Conservation (phyloP, 768 basidiomycete species). For the Auricularia heimuer region DNA sequence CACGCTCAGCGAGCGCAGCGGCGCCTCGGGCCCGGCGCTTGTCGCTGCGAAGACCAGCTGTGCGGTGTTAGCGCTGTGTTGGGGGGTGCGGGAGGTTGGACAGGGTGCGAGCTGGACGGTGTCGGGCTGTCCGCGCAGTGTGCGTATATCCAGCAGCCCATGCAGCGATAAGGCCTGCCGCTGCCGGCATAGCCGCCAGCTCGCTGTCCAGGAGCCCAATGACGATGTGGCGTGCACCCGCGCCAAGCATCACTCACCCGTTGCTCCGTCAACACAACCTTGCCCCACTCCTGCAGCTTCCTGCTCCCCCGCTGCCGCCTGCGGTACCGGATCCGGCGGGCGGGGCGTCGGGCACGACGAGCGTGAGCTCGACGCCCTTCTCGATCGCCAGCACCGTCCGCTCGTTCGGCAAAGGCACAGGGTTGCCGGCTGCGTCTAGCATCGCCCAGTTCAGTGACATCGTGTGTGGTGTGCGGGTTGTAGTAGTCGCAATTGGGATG, state of each 20-base stretch:
- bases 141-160: too few relatives aligned
- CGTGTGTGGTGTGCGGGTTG: neutral
- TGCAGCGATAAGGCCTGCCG: too few relatives aligned
- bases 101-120: too few relatives aligned
- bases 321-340: constrained; percentile 32
- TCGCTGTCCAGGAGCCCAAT: neutral
- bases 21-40: constrained; percentile 11
- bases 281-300: constrained; percentile 51
- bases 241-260: constrained; percentile 36
- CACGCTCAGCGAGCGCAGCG: constrained; percentile 38
- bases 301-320: constrained; percentile 44
- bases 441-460: constrained; percentile 81
- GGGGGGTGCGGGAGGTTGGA: too few relatives aligned
- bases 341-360: constrained; percentile 46
- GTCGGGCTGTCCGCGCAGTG: too few relatives aligned
- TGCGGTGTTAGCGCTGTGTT: neutral
- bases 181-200: neutral
- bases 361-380: constrained; percentile 45
- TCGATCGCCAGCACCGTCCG: constrained; percentile 45
- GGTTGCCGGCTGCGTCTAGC: constrained; percentile 45
- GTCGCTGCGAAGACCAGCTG: constrained; percentile 53
- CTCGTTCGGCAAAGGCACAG: constrained; percentile 58
- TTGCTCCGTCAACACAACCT: constrained; percentile 58
- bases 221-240: neutral
- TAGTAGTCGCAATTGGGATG: too few relatives aligned